Evolutionary conservation across 352 stramenopile genomes (phyloP).

Genomic region (Phytophthora uliginosa): DNA sequence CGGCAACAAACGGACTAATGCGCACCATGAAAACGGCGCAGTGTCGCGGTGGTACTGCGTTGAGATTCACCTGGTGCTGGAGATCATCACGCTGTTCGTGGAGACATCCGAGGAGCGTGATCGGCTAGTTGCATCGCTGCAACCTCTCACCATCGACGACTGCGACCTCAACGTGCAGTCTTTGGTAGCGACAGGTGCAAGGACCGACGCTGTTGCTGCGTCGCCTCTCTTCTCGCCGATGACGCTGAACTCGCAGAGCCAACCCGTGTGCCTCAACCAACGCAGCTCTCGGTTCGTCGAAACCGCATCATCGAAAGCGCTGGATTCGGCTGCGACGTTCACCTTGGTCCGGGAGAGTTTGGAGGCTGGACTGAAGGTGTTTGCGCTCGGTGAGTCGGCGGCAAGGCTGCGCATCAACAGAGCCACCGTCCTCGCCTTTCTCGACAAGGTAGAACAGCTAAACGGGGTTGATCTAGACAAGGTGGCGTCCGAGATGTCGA

Average conservation of each 20-base stretch:
- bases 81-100: slow-evolving; percentile 72
- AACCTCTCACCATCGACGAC: slow-evolving; percentile 30
- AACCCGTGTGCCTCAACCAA: slow-evolving; percentile 68
- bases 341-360: slow-evolving; percentile 38
- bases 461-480: slow-evolving; percentile 49
- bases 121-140: slow-evolving; percentile 25
- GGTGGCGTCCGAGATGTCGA: slow-evolving; percentile 16
- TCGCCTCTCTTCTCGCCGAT: slow-evolving; percentile 26
- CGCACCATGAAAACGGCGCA: slow-evolving; percentile 14
- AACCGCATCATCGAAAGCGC: not conserved
- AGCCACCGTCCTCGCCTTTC: slow-evolving; percentile 48
- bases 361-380: slow-evolving; percentile 42
- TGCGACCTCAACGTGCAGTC: slow-evolving; percentile 16
- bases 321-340: not conserved
- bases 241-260: slow-evolving; percentile 37
- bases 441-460: slow-evolving; percentile 63
- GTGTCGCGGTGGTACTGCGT: slow-evolving; percentile 58
- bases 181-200: slow-evolving; percentile 9
- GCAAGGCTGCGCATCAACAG: slow-evolving; percentile 24
- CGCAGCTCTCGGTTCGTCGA: slow-evolving; percentile 40
- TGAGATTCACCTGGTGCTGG: slow-evolving; percentile 62
- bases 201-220: slow-evolving; percentile 22
- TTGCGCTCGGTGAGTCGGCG: slow-evolving; percentile 31
- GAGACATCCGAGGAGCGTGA: slow-evolving; percentile 45
- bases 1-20: slow-evolving; percentile 17